Percentiles rank a stretch among this genome's conserved stretches.
phyloP scores from a whole-genome alignment of 2,329 filamentous ascomycete species.

The Neoarthrinium moseri region DNA sequence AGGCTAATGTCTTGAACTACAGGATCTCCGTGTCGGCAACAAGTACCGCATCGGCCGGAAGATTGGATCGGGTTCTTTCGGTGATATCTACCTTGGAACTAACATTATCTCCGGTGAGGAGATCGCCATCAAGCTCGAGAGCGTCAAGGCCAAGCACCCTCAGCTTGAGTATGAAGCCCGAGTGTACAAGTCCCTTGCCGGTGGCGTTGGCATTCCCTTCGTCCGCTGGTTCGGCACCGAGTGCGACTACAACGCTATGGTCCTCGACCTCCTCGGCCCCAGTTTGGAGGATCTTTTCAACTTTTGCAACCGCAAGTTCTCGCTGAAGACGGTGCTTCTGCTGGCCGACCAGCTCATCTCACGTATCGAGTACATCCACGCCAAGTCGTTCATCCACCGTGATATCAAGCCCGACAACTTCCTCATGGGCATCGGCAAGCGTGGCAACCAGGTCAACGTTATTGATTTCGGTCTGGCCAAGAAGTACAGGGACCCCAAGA shows the following conservation, averaged over 20 bases:
- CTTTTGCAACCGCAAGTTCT: constrained; percentile 99
- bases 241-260: constrained; percentile 99
- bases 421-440: constrained; percentile 98
- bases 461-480: constrained; percentile 99
- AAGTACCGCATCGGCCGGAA: constrained; percentile 99
- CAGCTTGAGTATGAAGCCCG: constrained; percentile 98
- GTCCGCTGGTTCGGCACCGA: constrained; percentile 99
- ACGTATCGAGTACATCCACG: constrained; percentile 98
- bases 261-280: constrained; percentile 92
- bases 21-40: constrained; percentile 99
- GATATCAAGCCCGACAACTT: constrained; percentile 99
- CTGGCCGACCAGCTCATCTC: constrained; percentile 98
- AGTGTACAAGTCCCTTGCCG: constrained; percentile 86
- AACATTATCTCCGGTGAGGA: constrained; percentile 99
- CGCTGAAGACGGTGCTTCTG: constrained; percentile 94
- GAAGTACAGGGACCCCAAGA: constrained; percentile 99
- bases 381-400: constrained; percentile 99
- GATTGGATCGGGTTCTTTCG: constrained; percentile 96
- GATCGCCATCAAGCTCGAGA: constrained; percentile 99
- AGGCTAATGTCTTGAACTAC: constrained; percentile 35
- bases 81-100: constrained; percentile 97
- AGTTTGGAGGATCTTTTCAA: constrained; percentile 98
- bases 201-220: constrained; percentile 96
- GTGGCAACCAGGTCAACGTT: constrained; percentile 98
- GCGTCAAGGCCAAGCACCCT: constrained; percentile 98